Evolutionary conservation across 2,329 filamentous ascomycete species (phyloP).

Genomic region (Diaporthe ilicicola): DNA sequence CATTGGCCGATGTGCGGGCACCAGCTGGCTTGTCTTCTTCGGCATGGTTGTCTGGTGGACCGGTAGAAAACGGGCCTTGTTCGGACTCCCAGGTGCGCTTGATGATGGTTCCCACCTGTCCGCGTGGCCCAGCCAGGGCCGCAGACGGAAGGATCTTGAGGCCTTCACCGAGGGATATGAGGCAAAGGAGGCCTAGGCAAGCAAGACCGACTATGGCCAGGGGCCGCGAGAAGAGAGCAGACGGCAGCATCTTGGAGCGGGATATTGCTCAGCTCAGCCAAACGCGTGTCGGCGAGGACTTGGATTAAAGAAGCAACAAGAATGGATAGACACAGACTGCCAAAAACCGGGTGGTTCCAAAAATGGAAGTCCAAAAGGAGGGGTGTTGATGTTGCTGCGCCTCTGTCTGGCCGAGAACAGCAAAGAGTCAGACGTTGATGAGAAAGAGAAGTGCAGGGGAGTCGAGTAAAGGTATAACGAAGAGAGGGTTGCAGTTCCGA

Average conservation of each 20-base stretch:
- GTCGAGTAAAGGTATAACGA: too few species aligned
- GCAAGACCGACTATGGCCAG: conserved; percentile 18
- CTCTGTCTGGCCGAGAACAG: not conserved
- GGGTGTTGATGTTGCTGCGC: not conserved
- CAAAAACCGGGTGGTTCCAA: conserved; percentile 35
- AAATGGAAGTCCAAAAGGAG: conserved; percentile 34
- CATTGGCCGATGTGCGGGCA: not conserved
- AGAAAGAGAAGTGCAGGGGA: not conserved
- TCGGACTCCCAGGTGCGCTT: conserved; percentile 31
- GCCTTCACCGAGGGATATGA: conserved; percentile 24
- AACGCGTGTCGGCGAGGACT: not conserved
- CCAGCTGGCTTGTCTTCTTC: not conserved
- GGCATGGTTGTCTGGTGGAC: not conserved
- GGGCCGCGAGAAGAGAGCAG: conserved; percentile 18
- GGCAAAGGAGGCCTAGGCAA: conserved; percentile 21
- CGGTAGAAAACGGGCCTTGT: conserved; percentile 19
- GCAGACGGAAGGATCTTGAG: conserved; percentile 19
- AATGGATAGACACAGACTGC: conserved; percentile 21
- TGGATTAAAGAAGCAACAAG: not conserved
- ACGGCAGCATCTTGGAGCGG: conserved; percentile 28
- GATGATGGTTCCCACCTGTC: not conserved
- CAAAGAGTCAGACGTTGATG: conserved; percentile 2
- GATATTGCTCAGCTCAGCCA: not conserved
- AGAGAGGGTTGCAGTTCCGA: not conserved
- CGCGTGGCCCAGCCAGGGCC: not conserved